Base-by-base conservation (phyloP, 1,139 yeast species). In the Geotrichum aggregatum region DNA sequence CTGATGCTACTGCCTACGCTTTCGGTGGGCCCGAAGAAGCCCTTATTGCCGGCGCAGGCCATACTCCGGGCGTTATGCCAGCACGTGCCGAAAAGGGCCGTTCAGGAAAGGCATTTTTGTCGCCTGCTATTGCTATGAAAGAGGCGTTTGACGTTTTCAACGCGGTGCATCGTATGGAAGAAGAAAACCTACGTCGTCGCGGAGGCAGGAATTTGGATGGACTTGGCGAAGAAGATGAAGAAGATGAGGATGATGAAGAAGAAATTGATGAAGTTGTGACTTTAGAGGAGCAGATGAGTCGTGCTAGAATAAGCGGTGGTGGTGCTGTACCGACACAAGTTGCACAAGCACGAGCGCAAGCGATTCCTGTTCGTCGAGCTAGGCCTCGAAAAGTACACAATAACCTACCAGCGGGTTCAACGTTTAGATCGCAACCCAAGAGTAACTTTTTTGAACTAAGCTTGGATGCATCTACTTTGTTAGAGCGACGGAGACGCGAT, bases 61-160 rank as follows among this genome's bases (percentile, higher is more conserved):
- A 61, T 10, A 63, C 67, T 1, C 52, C 52, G n/a, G 52, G 52
- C 10, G 11, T 5, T 16, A 28, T 28, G 16, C 44, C 33, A 19
- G 13, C 14, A 7, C 22, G 18, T 1, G 38, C 47, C 13, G 42
- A 39, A 4, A 39, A 39, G 44, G 26, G 30, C 8, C 26, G 26
- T 16, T 11, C 45, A 10, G 52, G 52, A 26, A 58, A 59, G 49
- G 59, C 59, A 36, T 56, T 77, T 59, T 84, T 84, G 62, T 84
- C 96, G 1, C 97, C 97, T 3, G 96, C 94, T 5, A 94, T 94
- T 0, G 95, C 95, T 0, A 78, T 92, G 74, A 84, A 89, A 62
- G 98, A 92, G 63, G 97, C 96, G 8, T 91, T 91, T 70, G 98
- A 92, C 65, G 86, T 92, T 14, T 84, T 96, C 18, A 83, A 94